A percentile compares a stretch with the other conserved stretches of the same genome.
phyloP scores from a whole-genome alignment of 2,329 filamentous ascomycete genomes.

The Amylocarpus encephaloides region DNA sequence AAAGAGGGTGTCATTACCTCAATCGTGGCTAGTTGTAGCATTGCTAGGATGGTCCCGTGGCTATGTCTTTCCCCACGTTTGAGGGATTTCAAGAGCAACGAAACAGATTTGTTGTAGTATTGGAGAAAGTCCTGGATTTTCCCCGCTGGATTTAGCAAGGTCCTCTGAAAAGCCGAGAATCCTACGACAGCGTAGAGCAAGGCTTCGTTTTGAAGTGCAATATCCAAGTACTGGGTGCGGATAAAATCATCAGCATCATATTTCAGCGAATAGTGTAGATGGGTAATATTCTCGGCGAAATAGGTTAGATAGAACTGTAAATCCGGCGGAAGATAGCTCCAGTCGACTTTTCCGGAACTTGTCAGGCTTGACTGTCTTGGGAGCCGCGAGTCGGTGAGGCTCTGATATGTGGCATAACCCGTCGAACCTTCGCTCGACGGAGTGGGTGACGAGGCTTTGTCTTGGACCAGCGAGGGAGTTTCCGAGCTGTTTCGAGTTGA shows the following conservation, averaged over 20 bases:
- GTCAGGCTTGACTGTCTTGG: conserved; percentile 18
- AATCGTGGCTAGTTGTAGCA: conserved; percentile 86
- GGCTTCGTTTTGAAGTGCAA: conserved; percentile 71
- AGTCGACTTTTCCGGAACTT: conserved; percentile 35
- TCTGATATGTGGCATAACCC: conserved; percentile 22
- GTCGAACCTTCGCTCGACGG: conserved; percentile 39
- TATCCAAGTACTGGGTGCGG: conserved; percentile 59
- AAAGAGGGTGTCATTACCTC: conserved; percentile 54
- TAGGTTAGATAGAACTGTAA: conserved; percentile 74
- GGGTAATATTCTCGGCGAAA: conserved; percentile 68
- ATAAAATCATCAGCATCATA: conserved; percentile 69
- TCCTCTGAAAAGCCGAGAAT: conserved; percentile 83
- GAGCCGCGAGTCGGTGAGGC: conserved; percentile 8
- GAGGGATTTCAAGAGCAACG: conserved; percentile 64
- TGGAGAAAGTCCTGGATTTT: conserved; percentile 75
- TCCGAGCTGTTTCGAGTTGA: conserved; percentile 45
- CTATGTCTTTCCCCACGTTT: conserved; percentile 64
- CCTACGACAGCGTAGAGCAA: conserved; percentile 81
- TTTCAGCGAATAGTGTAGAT: conserved; percentile 77
- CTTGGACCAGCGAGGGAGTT: conserved; percentile 45
- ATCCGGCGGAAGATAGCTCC: conserved; percentile 58
- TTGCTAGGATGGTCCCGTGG: conserved; percentile 73
- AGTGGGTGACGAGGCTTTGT: conserved; percentile 48
- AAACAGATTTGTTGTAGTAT: conserved; percentile 87
- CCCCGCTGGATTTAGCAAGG: conserved; percentile 62